Conservation (phyloP, 2,329 filamentous ascomycete species). For the Mollisiaceae sp. region DNA sequence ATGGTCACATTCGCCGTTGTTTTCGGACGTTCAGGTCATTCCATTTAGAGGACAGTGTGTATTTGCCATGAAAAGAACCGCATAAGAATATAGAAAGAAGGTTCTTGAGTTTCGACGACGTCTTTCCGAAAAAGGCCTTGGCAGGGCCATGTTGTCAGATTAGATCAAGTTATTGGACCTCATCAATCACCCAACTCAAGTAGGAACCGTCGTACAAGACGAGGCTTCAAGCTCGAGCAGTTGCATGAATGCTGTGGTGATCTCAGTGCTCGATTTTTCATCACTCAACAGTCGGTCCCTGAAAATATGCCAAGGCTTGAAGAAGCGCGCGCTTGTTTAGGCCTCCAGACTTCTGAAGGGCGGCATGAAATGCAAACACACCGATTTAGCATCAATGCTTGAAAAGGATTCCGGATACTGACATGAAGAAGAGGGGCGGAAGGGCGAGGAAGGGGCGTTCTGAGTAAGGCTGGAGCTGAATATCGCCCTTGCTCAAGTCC, state of each 20-base stretch:
- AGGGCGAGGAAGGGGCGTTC: conserved; percentile 1
- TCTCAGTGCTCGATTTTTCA: conserved; percentile 40
- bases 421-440: not conserved
- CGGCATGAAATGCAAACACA: not conserved
- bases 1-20: too few relatives aligned
- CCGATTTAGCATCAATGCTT: not conserved
- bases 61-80: too few relatives aligned
- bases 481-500: not conserved
- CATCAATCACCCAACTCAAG: conserved; percentile 32
- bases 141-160: conserved; percentile 38
- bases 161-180: conserved; percentile 43
- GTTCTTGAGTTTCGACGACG: not conserved
- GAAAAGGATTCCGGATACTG: not conserved
- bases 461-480: not conserved
- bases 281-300: conserved; percentile 31
- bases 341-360: conserved; percentile 5
- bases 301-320: conserved; percentile 2
- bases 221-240: conserved; percentile 35
- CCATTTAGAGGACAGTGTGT: not conserved
- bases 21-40: not conserved
- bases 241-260: conserved; percentile 24
- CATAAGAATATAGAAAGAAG: not conserved
- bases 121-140: not conserved
- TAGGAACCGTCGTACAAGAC: conserved; percentile 32
- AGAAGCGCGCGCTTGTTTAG: not conserved